Base-by-base conservation (phyloP, 2,329 filamentous ascomycete genomes). In the Apiospora malaysiana region DNA sequence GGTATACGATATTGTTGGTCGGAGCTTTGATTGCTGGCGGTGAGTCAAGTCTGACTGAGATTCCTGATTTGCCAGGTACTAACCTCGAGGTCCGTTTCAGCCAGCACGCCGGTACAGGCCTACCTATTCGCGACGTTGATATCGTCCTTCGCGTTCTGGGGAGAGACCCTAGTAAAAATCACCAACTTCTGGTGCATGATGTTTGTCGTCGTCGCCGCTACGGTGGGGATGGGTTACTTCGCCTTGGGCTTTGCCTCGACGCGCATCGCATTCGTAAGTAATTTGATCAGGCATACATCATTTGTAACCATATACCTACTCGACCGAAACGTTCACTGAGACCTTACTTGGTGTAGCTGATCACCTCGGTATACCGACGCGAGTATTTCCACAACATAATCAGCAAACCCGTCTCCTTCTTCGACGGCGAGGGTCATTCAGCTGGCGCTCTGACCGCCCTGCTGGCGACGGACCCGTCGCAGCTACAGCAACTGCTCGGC, bases 121-220 rank as follows among this genome's bases (percentile, higher is more conserved):
- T 88, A 83, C 77, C 82, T 90, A 2, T 88, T 90, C 70, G 87
- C 85, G 12, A 82, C 86, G 51, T 79, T 89, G 27, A 83, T 90
- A 23, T 76, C 78, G 6, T 80, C 78, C 7, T 78, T 79, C 68
- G 68, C 74, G 3, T 73, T 75, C 10, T 75, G 73, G 72, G 77
- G 77, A 40, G 80, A 75, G 45, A 85, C 86, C 79, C 89, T 85
- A 59, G 81, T 79, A 37, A 81, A 86, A n/a, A 88, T 95, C 71
- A 90, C 92, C 27, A 89, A 94, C 78, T 97, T 97, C 80, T 97
- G 94, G 94, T 91, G 90, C 70, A 83, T 91, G 76, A 97, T 97
- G 94, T 97, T 92, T 81, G 87, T 95, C 74, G 94, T 97, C 87
- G 86, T 98, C 69, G 94, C 90, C 2, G 80, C 85, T 2, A 86